Percentiles rank a stretch among this genome's conserved stretches.
Conservation (phyloP, 2,329 filamentous ascomycete species). For the Pestalotiopsis sp. region DNA sequence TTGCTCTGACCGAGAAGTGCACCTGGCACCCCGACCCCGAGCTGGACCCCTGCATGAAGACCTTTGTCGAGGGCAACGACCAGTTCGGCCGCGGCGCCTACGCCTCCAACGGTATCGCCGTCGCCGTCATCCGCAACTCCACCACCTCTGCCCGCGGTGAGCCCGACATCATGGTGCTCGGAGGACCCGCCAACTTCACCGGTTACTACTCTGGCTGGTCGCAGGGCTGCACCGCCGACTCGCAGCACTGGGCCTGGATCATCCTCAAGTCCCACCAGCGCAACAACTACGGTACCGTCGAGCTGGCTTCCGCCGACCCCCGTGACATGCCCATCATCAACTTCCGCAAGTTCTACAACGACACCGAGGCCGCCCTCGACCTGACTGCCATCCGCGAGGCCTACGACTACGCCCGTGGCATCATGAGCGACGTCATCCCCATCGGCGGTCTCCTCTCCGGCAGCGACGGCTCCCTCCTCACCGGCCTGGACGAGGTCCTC, state of each 20-base stretch:
- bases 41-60: constrained; percentile 35
- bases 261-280: constrained; percentile 61
- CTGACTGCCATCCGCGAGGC: constrained; percentile 51
- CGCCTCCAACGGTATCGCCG: constrained; percentile 49
- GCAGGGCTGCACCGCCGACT: constrained; percentile 30
- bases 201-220: constrained; percentile 37
- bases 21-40: constrained; percentile 28
- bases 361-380: constrained; percentile 43
- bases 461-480: constrained; percentile 20
- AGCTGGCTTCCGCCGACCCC: constrained; percentile 57
- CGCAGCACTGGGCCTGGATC: constrained; percentile 39
- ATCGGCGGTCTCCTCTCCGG: constrained; percentile 7
- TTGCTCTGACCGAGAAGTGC: constrained; percentile 29
- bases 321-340: constrained; percentile 61
- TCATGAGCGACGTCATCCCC: constrained; percentile 35
- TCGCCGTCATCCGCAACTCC: constrained; percentile 40
- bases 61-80: constrained; percentile 29
- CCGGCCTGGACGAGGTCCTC: constrained; percentile 24
- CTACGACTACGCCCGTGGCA: constrained; percentile 35
- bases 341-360: constrained; percentile 56
- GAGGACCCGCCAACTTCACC: constrained; percentile 32
- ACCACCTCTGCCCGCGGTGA: constrained; percentile 31
- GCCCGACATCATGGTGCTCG: constrained; percentile 34
- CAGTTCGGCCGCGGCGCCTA: constrained; percentile 24
- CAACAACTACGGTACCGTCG: constrained; percentile 59